These are phyloP conservation scores for Mrakiaceae sp. DNA, from an alignment of 1,284 basidiomycete genomes.

Conservation along the genomic window DNA sequence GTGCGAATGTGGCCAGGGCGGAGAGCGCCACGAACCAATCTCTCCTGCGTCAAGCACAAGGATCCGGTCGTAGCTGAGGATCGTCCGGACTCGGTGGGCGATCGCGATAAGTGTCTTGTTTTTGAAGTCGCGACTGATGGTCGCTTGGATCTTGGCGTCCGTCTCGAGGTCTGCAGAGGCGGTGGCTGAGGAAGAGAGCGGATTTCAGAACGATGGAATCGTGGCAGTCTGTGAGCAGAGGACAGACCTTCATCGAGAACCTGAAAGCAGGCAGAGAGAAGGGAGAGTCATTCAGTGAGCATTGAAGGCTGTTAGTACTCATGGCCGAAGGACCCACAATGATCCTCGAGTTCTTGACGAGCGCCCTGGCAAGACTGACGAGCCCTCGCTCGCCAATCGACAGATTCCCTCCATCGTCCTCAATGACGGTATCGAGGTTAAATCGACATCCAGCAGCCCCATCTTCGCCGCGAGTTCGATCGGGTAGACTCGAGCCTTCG, in stretches of 20 bases:
- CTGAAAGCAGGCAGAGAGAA: too few species aligned
- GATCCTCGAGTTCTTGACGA: slow-evolving; percentile 47
- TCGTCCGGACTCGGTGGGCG: slow-evolving; percentile 51
- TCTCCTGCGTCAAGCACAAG: slow-evolving; percentile 44
- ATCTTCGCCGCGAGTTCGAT: slow-evolving; percentile 1
- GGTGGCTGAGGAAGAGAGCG: slow-evolving; percentile 20
- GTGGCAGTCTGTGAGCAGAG: slow-evolving; percentile 20
- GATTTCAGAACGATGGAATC: slow-evolving; percentile 21
- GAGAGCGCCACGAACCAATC: too few species aligned
- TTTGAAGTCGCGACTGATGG: slow-evolving; percentile 54
- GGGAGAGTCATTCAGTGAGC: slow-evolving; percentile 41
- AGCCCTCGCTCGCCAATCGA: slow-evolving; percentile 53
- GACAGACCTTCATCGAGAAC: slow-evolving; percentile 22
- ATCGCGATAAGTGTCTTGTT: slow-evolving; percentile 55
- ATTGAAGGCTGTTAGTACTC: too few species aligned
- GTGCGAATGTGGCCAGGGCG: too few species aligned
- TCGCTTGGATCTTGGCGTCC: slow-evolving; percentile 57
- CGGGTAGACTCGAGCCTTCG: background rate
- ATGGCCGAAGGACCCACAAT: slow-evolving; percentile 33
- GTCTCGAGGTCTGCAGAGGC: slow-evolving; percentile 59
- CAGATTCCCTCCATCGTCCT: slow-evolving; percentile 54
- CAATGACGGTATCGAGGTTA: slow-evolving; percentile 47
- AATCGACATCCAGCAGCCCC: slow-evolving; percentile 29
- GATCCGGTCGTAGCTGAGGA: slow-evolving; percentile 67
- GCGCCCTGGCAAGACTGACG: slow-evolving; percentile 57